These are phyloP conservation scores for Spathaspora boniae DNA, from an alignment of 805 yeast genomes.

Conservation along the genomic window DNA sequence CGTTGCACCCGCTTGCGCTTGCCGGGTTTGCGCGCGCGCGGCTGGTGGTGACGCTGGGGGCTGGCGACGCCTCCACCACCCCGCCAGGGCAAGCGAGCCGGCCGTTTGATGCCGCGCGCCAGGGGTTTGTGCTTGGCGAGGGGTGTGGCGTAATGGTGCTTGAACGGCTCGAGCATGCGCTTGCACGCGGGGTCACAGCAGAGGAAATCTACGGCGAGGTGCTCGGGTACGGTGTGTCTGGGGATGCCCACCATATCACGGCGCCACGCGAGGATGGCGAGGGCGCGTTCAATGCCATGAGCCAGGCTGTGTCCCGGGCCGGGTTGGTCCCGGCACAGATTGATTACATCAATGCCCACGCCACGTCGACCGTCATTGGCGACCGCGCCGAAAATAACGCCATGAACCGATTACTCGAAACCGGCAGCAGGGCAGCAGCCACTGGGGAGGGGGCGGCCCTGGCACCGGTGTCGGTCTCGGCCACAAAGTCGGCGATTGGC, in stretches of 20 bases:
- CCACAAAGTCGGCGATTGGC: conserved; percentile 91
- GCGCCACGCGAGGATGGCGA: conserved; percentile 81
- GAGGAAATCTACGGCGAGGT: conserved; percentile 71
- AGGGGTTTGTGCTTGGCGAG: conserved; percentile 91
- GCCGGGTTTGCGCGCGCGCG: conserved; percentile 92
- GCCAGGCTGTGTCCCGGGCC: conserved; percentile 60
- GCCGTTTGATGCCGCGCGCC: conserved; percentile 78
- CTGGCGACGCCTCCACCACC: too few species aligned
- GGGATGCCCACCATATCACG: conserved; percentile 91
- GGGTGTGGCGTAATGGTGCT: conserved; percentile 82
- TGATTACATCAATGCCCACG: conserved; percentile 91
- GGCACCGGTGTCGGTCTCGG: conserved; percentile 54
- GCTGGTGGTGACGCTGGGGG: conserved; percentile 63
- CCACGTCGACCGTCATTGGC: conserved; percentile 88
- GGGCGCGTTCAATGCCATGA: conserved; percentile 85
- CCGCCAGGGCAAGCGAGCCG: conserved; percentile 72
- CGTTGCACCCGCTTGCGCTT: conserved; percentile 79
- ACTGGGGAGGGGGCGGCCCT: conserved; percentile 15
- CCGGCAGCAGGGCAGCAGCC: conserved; percentile 9
- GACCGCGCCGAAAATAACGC: conserved; percentile 86
- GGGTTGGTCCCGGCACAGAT: conserved; percentile 46
- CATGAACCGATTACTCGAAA: conserved; percentile 48
- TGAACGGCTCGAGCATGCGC: conserved; percentile 77
- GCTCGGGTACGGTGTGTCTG: conserved; percentile 83
- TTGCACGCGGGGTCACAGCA: conserved; percentile 49